Percentiles rank a stretch among this genome's conserved stretches.
These are phyloP conservation scores for Picochlorum sp. DNA, from an alignment of 139 green algal species.

Conservation along the genomic window DNA sequence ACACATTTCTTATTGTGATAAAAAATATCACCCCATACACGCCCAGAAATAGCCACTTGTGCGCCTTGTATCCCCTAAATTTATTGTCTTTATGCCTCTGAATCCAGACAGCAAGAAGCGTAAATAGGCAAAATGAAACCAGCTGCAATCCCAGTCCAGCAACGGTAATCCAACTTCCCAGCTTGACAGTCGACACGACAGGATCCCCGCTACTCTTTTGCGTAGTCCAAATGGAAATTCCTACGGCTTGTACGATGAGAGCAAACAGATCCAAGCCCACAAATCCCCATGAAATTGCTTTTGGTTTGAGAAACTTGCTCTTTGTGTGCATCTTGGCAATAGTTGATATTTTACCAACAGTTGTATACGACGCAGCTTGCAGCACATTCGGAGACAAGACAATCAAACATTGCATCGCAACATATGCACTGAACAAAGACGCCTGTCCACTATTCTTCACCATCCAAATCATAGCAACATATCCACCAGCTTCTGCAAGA, in stretches of 20 bases:
- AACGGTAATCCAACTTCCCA: slow-evolving; percentile 11
- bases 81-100: slow-evolving; percentile 3
- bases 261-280: slow-evolving; percentile 2
- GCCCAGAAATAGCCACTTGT: slow-evolving; percentile 2
- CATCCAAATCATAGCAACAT: slow-evolving; percentile 9
- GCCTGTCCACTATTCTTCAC: slow-evolving; percentile 8
- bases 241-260: slow-evolving; percentile 8
- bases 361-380: slow-evolving; percentile 4
- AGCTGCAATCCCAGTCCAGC: slow-evolving; percentile 7
- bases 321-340: neutral
- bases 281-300: slow-evolving; percentile 5
- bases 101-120: slow-evolving; percentile 6
- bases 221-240: slow-evolving; percentile 8
- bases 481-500: slow-evolving; percentile 2
- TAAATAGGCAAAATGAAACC: slow-evolving; percentile 7
- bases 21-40: slow-evolving; percentile 8
- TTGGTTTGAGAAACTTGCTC: neutral
- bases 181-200: neutral
- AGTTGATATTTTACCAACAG: slow-evolving; percentile 2
- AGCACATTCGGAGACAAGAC: slow-evolving; percentile 8
- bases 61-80: neutral
- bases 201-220: slow-evolving; percentile 2
- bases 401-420: slow-evolving; percentile 6
- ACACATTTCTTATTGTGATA: slow-evolving; percentile 7
- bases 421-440: slow-evolving; percentile 4